Conservation (phyloP, 192 early-diverging fungal genomes). For the Rhizophagus sp. region DNA sequence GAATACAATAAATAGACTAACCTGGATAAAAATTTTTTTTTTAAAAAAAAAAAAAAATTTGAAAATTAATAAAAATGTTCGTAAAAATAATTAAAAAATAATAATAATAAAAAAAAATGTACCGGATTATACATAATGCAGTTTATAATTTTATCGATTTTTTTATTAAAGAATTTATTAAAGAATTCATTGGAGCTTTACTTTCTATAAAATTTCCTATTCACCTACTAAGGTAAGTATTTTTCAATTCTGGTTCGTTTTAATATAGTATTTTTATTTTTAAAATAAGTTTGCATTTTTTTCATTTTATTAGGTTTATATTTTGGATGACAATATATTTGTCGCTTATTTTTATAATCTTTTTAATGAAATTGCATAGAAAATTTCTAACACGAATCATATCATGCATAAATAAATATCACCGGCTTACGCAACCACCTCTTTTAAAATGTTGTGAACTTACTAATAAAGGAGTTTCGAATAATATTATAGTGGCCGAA, state of each 20-base stretch:
- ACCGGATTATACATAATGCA: background rate
- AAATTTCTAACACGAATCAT: background rate
- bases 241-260: background rate
- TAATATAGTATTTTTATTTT: background rate
- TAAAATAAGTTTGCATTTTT: background rate
- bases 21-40: no score
- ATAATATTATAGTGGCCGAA: background rate
- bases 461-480: background rate
- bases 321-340: background rate
- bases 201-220: background rate
- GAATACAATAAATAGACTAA: no score
- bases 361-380: background rate
- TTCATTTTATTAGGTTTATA: background rate
- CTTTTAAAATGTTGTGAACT: background rate
- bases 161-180: background rate
- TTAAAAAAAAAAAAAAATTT: no score
- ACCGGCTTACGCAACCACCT: background rate
- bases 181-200: background rate
- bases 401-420: background rate
- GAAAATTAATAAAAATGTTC: no score
- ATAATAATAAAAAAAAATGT: background rate
- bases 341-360: background rate
- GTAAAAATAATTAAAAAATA: no score
- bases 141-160: background rate
- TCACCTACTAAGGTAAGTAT: background rate